Base-by-base conservation (phyloP, 768 basidiomycete species). In the Mycena maculata region DNA sequence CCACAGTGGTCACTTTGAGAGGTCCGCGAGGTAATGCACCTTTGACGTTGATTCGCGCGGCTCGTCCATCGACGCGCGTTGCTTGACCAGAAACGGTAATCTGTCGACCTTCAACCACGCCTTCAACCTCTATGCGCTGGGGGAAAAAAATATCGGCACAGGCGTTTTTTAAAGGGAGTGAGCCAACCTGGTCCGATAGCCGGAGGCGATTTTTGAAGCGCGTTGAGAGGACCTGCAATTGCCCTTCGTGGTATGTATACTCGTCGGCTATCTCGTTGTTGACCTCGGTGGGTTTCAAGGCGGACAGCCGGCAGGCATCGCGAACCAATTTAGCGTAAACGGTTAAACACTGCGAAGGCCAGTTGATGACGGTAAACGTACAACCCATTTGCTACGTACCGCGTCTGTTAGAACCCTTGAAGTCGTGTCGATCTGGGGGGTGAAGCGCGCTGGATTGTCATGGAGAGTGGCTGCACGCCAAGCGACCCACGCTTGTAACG, bases 401-500 rank as follows among this genome's bases (percentile, higher is more conserved):
- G 60, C 22, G 44, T 65, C 64, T 22, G 72, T 30, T 2, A 85
- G 52, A 0, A 49, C n/a, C 7, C 47, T 39, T 13, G n/a, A n/a
- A n/a, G n/a, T n/a, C n/a, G 75, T 78, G 63, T 79, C 69, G 44
- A 82, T 77, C 39, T 60, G 65, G 10, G 71, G 62, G 16, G 64
- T 48, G 3, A 74, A 53, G 23, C 39, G 58, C 36, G 36, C 4
- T 16, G 47, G 48, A 67, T 77, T 78, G 23, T 65, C 0, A 10
- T 71, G 56, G 12, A 79, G 15, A 4, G 70, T 76, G 2, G 77
- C 78, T 12, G 80, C 79, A 25, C 75, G 76, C 69, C 76, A 82
- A 9, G 84, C 82, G 1, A 76, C 78, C 86, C 85, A 87, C 9
- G 86, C 84, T 60, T 79, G 80, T 20, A 81, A 60, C 0, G 83